Percentiles rank a stretch among this genome's conserved stretches.
These are phyloP conservation scores for Aspergillus steynii DNA, from an alignment of 495 filamentous ascomycete genomes.

Conservation along the genomic window DNA sequence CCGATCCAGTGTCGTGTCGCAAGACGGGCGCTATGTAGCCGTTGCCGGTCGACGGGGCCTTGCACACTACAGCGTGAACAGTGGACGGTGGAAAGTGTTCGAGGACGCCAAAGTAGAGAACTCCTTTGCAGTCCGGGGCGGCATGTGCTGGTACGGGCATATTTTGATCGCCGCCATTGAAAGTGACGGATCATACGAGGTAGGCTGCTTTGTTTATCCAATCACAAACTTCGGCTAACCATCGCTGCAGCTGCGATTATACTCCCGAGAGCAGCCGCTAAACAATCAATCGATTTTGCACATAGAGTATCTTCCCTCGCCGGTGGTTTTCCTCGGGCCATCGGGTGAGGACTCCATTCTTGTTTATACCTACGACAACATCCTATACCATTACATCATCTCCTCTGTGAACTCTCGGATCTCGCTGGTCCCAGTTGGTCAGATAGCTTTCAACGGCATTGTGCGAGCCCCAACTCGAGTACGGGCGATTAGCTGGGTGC, in stretches of 20 bases:
- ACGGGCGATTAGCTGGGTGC: constrained; percentile 89
- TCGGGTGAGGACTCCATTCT: constrained; percentile 93
- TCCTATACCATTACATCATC: constrained; percentile 92
- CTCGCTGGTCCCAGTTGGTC: constrained; percentile 86
- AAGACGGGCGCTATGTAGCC: constrained; percentile 91
- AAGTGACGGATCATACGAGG: constrained; percentile 76
- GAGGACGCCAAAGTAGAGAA: constrained; percentile 78
- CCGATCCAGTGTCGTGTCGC: constrained; percentile 76
- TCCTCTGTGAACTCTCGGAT: constrained; percentile 66
- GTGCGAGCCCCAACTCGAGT: constrained; percentile 91
- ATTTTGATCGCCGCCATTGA: constrained; percentile 94
- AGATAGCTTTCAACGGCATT: constrained; percentile 96
- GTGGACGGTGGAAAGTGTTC: constrained; percentile 95
- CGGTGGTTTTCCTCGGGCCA: constrained; percentile 80
- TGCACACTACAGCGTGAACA: constrained; percentile 93
- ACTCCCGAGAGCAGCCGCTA: constrained; percentile 83
- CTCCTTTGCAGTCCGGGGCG: constrained; percentile 87
- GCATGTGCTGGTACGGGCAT: constrained; percentile 99
- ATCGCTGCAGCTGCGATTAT: constrained; percentile 69
- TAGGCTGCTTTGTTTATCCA: constrained; percentile 20
- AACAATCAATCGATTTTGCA: constrained; percentile 71
- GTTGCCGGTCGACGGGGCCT: constrained; percentile 90
- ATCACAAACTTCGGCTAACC: constrained; percentile 10
- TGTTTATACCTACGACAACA: constrained; percentile 95
- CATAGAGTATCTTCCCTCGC: constrained; percentile 73